Evolutionary conservation across 2,329 filamentous ascomycete genomes (phyloP).

Genomic region (Epichloe gansuensis): DNA sequence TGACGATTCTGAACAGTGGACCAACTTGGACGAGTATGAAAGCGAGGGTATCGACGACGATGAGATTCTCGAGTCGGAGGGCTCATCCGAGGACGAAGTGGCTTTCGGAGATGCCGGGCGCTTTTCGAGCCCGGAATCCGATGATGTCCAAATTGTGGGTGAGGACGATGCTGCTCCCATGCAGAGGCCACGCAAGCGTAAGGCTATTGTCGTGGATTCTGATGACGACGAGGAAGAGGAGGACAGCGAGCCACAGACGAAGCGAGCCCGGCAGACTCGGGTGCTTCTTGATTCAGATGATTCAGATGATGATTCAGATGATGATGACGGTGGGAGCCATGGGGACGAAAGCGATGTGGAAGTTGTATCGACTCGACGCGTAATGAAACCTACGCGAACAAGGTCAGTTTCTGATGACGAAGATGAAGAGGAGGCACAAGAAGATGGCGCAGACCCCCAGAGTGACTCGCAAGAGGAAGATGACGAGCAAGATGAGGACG

Average conservation of each 20-base stretch:
- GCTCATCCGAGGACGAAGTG: slow-evolving; percentile 11
- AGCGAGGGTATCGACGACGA: slow-evolving; percentile 27
- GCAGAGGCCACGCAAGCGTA: slow-evolving; percentile 14
- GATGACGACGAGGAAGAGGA: slow-evolving; percentile 14
- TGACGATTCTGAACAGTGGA: slow-evolving; percentile 6
- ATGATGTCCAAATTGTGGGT: slow-evolving; percentile 5
- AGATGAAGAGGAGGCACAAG: slow-evolving; percentile 2
- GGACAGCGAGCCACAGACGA: slow-evolving; percentile 3
- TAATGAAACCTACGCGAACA: background rate
- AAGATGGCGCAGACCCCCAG: slow-evolving; percentile 1
- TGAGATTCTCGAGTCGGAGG: slow-evolving; percentile 14
- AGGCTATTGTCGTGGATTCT: slow-evolving; percentile 18
- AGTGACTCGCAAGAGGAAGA: slow-evolving; percentile 5
- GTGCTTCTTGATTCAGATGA: slow-evolving; percentile 2
- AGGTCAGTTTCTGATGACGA: background rate
- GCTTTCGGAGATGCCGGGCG: background rate
- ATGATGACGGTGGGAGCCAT: background rate
- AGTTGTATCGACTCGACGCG: background rate
- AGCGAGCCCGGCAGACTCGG: background rate
- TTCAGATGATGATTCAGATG: slow-evolving; percentile 5
- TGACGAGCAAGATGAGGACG: slow-evolving; percentile 9
- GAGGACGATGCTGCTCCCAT: background rate
- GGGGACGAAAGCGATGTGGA: background rate
- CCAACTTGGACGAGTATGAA: slow-evolving; percentile 22
- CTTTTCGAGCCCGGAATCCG: slow-evolving; percentile 4